Evolutionary conservation across 1,139 yeast species (phyloP).

Genomic region (Zygosaccharomyces pseudobailii): DNA sequence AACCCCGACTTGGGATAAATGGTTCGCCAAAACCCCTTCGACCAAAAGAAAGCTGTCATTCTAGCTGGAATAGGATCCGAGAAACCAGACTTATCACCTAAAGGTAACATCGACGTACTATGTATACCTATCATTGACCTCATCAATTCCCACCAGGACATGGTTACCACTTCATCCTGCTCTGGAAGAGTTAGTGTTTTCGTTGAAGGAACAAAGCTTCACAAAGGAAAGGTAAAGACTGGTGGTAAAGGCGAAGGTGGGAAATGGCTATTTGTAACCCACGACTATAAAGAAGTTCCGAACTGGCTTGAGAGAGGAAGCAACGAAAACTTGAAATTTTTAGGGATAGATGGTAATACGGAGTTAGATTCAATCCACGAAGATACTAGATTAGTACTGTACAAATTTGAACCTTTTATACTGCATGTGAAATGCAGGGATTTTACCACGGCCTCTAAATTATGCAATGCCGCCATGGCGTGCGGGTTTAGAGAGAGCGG

Average conservation of each 20-base stretch:
- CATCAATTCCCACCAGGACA: slow-evolving; percentile 56
- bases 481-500: slow-evolving; percentile 89
- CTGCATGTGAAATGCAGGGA: slow-evolving; percentile 77
- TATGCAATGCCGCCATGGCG: slow-evolving; percentile 69
- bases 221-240: slow-evolving; percentile 37
- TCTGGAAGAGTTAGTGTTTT: slow-evolving; percentile 83
- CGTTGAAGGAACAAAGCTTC: slow-evolving; percentile 52
- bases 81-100: slow-evolving; percentile 71
- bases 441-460: slow-evolving; percentile 49
- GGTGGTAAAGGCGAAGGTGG: slow-evolving; percentile 91
- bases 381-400: slow-evolving; percentile 50
- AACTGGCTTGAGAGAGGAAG: slow-evolving; percentile 44
- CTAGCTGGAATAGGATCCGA: slow-evolving; percentile 49
- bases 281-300: slow-evolving; percentile 47
- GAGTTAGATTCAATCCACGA: slow-evolving; percentile 8
- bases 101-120: slow-evolving; percentile 70
- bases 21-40: slow-evolving; percentile 48
- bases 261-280: slow-evolving; percentile 78
- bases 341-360: not conserved
- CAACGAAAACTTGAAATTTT: slow-evolving; percentile 11
- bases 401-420: slow-evolving; percentile 79
- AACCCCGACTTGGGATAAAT: slow-evolving; percentile 3
- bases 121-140: slow-evolving; percentile 67
- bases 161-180: slow-evolving; percentile 86
- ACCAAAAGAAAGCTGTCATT: slow-evolving; percentile 61